Base-by-base conservation (phyloP, 129 eudicot species). In the Flaveria bidentis region DNA sequence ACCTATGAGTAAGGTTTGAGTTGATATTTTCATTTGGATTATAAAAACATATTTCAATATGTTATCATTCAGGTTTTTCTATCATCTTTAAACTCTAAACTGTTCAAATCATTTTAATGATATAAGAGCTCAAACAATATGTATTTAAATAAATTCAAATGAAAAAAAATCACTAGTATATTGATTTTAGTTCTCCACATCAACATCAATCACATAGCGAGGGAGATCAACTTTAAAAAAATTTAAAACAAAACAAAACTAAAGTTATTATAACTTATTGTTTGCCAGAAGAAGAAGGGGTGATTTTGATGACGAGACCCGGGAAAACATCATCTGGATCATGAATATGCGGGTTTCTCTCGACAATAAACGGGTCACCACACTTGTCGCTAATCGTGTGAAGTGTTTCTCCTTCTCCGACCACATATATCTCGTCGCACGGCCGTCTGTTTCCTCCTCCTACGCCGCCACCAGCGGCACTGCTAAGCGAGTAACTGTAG, bases 311-410 rank as follows among this genome's bases (percentile, higher is more conserved):
- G 26, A 88, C 87, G n/a, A 88, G 87, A 4, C 93, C 91, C 0
- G 96, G 89, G 52, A 81, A 89, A 26, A 87, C 89, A 79, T 89
- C 91, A 76, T 89, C 94, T 4, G 85, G 89, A 23, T 89, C 91
- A 51, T 89, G 89, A 49, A 89, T 89, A 75, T 89, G 96, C 0
- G 96, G 91, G 56, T 87, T 89, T 23, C 79, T 73, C 64, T 87
- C 96, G 3, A 89, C 89, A 0, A 89, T 87, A 71, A 67, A 89
- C 36, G 88, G 90, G 50, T 89, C 96, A 5, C 84, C 76, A 51
- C 96, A 89, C 82, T 85, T 85, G 17, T 87, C 96, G 14, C 89
- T 85, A 18, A 89, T 89, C 44, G 86, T 87, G 50, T 89, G 86
- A 14, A 89, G 89, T 0, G 96, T 89, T 56, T 87, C 91, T 17